Conservation (phyloP, 805 yeast genomes). For the Tetrapisispora nanseiensis region DNA sequence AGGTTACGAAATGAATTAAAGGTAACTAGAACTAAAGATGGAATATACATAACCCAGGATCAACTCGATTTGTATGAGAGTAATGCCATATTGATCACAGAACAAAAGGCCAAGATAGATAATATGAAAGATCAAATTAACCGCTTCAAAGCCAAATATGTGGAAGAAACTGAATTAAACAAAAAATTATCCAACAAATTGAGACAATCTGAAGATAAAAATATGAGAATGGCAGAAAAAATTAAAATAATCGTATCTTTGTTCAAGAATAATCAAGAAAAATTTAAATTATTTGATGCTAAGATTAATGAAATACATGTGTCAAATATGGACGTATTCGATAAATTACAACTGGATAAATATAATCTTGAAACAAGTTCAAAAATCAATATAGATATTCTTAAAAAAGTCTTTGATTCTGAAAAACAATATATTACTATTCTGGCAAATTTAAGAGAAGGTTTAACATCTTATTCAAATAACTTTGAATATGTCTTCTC, state of each 20-base stretch:
- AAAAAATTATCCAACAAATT: constrained; percentile 17
- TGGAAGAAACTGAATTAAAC: constrained; percentile 26
- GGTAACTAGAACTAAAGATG: constrained; percentile 51
- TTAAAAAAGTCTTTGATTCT: constrained; percentile 6
- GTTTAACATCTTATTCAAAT: constrained; percentile 6
- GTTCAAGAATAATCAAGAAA: constrained; percentile 15
- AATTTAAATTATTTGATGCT: constrained; percentile 9
- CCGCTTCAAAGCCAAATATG: constrained; percentile 34
- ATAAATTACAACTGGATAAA: constrained; percentile 10
- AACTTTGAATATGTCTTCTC: constrained; percentile 6
- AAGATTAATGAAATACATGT: constrained; percentile 13
- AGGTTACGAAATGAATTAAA: constrained; percentile 48
- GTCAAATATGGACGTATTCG: constrained; percentile 9
- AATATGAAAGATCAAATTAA: constrained; percentile 40
- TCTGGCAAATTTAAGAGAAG: constrained; percentile 5
- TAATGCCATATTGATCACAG: constrained; percentile 39
- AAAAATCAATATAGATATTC: constrained; percentile 9
- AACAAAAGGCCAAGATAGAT: constrained; percentile 39
- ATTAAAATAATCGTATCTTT: constrained; percentile 2
- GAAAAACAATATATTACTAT: constrained; percentile 2
- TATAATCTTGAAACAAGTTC: constrained; percentile 10
- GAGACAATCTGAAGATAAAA: constrained; percentile 7
- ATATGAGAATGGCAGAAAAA: constrained; percentile 2
- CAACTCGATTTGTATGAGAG: constrained; percentile 36
- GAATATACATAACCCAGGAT: constrained; percentile 44